Percentiles rank a stretch among this genome's conserved stretches.
phyloP scores from a whole-genome alignment of 2,329 filamentous ascomycete genomes.

The Ophiocordyceps australis region DNA sequence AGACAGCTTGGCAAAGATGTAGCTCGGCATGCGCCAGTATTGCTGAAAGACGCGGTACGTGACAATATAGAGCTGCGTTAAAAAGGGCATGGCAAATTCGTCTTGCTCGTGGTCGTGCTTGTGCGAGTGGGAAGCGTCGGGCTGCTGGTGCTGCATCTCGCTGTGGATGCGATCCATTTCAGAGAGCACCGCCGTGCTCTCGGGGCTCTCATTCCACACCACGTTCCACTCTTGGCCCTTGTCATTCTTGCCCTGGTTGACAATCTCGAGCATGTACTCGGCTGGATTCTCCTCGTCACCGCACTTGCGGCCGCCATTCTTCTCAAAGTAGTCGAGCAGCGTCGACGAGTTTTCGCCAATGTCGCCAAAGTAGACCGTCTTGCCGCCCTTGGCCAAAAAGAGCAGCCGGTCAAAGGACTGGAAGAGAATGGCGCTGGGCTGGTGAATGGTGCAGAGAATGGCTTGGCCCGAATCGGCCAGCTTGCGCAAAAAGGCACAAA shows the following conservation, averaged over 20 bases:
- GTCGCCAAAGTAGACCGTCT: conserved; percentile 51
- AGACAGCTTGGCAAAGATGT: conserved; percentile 55
- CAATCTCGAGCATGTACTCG: conserved; percentile 52
- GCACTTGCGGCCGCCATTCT: conserved; percentile 42
- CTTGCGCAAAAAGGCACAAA: conserved; percentile 42
- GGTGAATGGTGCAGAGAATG: conserved; percentile 35
- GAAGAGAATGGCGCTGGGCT: conserved; percentile 33
- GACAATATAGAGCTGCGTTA: conserved; percentile 44
- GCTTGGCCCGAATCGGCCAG: conserved; percentile 36
- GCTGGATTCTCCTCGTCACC: conserved; percentile 49
- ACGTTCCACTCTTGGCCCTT: conserved; percentile 42
- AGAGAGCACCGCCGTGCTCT: conserved; percentile 29
- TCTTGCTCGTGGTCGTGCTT: conserved; percentile 16
- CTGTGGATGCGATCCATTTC: conserved; percentile 48
- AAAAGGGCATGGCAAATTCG: conserved; percentile 67
- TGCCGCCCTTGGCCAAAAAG: conserved; percentile 45
- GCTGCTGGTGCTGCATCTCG: conserved; percentile 15
- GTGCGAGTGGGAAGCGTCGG: conserved; percentile 2
- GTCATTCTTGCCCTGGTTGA: conserved; percentile 20
- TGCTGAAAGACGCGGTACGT: conserved; percentile 58
- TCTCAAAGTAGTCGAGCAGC: conserved; percentile 45
- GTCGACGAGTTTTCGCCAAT: conserved; percentile 40
- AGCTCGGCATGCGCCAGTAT: conserved; percentile 66
- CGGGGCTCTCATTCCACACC: conserved; percentile 40
- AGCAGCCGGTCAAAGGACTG: conserved; percentile 40